Evolutionary conservation across 2,329 filamentous ascomycete species (phyloP).

Genomic region (Epicoccum nigrum): DNA sequence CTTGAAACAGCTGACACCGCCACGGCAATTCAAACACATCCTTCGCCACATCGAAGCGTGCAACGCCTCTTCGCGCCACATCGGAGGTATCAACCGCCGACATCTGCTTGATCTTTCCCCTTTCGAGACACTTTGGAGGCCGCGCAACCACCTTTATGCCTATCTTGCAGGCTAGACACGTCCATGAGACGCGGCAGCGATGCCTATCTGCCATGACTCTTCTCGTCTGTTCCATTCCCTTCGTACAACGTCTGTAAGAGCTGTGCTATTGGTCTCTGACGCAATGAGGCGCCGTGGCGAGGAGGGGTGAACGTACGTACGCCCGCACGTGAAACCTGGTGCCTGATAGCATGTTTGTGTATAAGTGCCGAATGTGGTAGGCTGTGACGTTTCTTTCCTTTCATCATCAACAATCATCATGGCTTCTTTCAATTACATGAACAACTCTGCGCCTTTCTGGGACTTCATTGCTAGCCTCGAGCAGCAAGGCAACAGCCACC

Average conservation of each 20-base stretch:
- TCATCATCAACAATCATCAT: conserved; percentile 43
- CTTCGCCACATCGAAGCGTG: conserved; percentile 21
- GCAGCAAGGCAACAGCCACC: conserved; percentile 52
- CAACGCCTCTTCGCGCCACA: conserved; percentile 30
- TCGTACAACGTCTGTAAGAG: conserved; percentile 9
- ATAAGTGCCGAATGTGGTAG: conserved; percentile 32
- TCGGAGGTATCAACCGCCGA: conserved; percentile 29
- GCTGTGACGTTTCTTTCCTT: conserved; percentile 10
- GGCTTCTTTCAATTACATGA: conserved; percentile 58
- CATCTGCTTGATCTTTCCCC: conserved; percentile 13
- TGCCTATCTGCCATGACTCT: conserved; percentile 27
- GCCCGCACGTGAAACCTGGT: conserved; percentile 37
- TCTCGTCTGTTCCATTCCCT: conserved; percentile 32
- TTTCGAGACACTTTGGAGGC: conserved; percentile 19
- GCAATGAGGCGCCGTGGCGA: conserved; percentile 30
- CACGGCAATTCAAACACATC: not conserved
- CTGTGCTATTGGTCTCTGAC: conserved; percentile 30
- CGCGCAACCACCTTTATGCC: conserved; percentile 37
- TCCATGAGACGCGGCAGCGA: conserved; percentile 24
- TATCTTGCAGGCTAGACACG: conserved; percentile 22
- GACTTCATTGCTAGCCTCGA: conserved; percentile 61
- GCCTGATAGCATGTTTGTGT: conserved; percentile 32
- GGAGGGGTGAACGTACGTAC: conserved; percentile 34
- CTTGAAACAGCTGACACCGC: not conserved
- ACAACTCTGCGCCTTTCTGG: conserved; percentile 63